These are phyloP conservation scores for Diaporthe citrichinensis DNA, from an alignment of 2,329 filamentous ascomycete species.

Conservation along the genomic window DNA sequence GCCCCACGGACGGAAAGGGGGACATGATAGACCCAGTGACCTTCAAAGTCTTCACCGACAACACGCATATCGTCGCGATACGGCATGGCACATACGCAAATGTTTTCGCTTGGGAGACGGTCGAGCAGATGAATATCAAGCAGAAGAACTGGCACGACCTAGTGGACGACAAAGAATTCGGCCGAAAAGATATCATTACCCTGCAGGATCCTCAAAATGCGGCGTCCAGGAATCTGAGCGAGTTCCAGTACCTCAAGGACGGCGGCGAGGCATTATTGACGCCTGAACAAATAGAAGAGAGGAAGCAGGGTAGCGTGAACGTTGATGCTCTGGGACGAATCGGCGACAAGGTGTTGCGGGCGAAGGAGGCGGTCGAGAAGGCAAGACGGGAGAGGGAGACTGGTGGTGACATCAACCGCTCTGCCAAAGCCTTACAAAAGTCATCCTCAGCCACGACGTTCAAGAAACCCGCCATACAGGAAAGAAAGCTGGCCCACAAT, in stretches of 20 bases:
- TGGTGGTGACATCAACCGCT: conserved; percentile 70
- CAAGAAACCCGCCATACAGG: conserved; percentile 63
- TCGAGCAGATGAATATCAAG: conserved; percentile 96
- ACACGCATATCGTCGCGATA: conserved; percentile 95
- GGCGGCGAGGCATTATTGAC: conserved; percentile 79
- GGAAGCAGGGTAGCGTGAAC: conserved; percentile 80
- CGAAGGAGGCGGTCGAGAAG: conserved; percentile 93
- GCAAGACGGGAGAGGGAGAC: conserved; percentile 82
- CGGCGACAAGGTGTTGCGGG: conserved; percentile 86
- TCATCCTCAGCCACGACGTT: conserved; percentile 47
- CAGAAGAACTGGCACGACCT: conserved; percentile 95
- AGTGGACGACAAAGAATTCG: conserved; percentile 88
- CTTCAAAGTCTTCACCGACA: conserved; percentile 97
- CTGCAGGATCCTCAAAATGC: conserved; percentile 96
- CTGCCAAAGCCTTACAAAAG: conserved; percentile 56
- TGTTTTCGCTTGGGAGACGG: conserved; percentile 96
- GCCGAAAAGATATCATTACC: conserved; percentile 92
- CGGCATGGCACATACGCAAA: conserved; percentile 87
- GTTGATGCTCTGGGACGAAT: conserved; percentile 82
- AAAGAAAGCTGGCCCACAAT: conserved; percentile 80
- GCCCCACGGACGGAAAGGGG: conserved; percentile 68
- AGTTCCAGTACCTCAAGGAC: conserved; percentile 91
- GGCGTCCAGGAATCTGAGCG: conserved; percentile 83
- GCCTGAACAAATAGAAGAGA: conserved; percentile 78
- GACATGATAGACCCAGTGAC: conserved; percentile 97